These are phyloP conservation scores for Bassia scoparia DNA, from an alignment of 148 eudicot genomes.

Conservation along the genomic window DNA sequence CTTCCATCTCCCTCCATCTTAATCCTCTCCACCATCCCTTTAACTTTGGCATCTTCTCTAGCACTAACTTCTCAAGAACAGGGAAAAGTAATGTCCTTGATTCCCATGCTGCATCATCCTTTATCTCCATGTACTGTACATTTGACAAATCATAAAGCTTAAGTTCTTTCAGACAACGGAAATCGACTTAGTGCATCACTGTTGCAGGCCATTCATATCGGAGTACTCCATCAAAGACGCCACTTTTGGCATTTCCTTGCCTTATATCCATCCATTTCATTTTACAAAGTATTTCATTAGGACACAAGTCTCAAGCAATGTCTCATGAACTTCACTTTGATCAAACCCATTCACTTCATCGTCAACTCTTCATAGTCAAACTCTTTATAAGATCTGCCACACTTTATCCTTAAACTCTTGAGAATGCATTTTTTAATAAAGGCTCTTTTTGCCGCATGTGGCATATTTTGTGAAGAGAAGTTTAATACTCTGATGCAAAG, in stretches of 20 bases:
- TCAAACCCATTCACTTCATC: background rate
- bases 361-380: too few relatives aligned
- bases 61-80: background rate
- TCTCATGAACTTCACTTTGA: background rate
- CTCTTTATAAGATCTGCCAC: too few relatives aligned
- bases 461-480: background rate
- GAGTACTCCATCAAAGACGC: background rate
- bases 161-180: background rate
- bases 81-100: background rate
- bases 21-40: slow-evolving; percentile 17
- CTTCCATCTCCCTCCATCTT: background rate
- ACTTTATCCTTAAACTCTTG: background rate
- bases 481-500: background rate
- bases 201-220: background rate
- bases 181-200: slow-evolving; percentile 13
- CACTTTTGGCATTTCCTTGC: background rate
- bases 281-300: background rate
- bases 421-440: background rate
- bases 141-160: background rate
- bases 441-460: background rate
- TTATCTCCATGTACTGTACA: slow-evolving; percentile 7
- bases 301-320: background rate
- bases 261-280: background rate
- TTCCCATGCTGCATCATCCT: background rate
- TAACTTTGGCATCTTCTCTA: background rate